Percentiles rank a stretch among this genome's conserved stretches.
Evolutionary conservation across 176 grass and related monocot species (phyloP).

Genomic region (Eragrostis curvula): DNA sequence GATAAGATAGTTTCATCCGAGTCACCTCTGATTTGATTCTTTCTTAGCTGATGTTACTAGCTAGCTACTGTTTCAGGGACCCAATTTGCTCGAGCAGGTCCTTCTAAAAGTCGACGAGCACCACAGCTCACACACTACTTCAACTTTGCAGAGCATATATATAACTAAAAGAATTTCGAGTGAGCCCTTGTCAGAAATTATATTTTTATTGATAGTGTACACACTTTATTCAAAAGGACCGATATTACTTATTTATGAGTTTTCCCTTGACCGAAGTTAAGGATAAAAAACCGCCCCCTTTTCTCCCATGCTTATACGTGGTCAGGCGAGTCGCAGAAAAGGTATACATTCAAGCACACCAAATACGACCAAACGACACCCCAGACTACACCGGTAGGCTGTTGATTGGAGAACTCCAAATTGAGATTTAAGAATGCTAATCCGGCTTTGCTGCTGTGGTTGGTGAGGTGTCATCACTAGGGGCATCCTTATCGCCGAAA

Average conservation of each 20-base stretch:
- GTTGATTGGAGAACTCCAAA: constrained; percentile 18
- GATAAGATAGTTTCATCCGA: constrained; percentile 45
- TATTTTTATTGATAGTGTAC: neutral
- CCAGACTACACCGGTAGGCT: neutral
- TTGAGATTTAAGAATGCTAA: constrained; percentile 16
- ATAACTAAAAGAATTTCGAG: neutral
- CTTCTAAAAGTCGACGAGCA: constrained; percentile 30
- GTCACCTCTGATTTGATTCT: constrained; percentile 41
- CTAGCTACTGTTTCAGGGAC: constrained; percentile 6
- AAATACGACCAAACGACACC: constrained; percentile 22
- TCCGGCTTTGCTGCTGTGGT: constrained; percentile 42
- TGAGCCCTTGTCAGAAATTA: neutral
- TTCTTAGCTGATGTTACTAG: constrained; percentile 40
- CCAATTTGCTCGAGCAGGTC: constrained; percentile 10
- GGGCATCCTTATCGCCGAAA: constrained; percentile 41
- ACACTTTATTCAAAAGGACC: too few relatives aligned
- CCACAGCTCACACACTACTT: neutral
- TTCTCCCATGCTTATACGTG: neutral
- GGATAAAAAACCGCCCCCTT: neutral
- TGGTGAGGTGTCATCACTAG: constrained; percentile 45
- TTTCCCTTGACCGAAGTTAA: neutral
- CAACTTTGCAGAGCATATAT: constrained; percentile 21
- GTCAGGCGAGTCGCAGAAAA: neutral
- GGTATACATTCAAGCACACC: constrained; percentile 15
- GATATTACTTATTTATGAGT: too few relatives aligned